These are phyloP conservation scores for Nakazawaea laoshanensis DNA, from an alignment of 805 yeast species.

Conservation along the genomic window DNA sequence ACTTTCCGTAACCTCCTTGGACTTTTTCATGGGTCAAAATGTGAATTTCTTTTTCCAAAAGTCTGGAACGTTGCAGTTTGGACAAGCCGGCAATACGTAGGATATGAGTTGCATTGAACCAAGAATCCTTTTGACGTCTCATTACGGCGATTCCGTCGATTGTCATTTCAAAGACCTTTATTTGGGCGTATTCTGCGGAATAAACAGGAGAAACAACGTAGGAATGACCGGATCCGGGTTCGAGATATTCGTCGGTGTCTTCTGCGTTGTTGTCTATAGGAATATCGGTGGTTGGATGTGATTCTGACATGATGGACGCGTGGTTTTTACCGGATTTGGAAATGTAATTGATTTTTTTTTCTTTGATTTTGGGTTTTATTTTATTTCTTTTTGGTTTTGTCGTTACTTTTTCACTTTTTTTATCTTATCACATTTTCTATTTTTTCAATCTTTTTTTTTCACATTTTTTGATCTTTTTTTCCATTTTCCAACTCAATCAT, in stretches of 20 bases:
- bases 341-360: no score
- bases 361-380: no score
- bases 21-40: conserved; percentile 84
- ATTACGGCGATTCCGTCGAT: conserved; percentile 65
- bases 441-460: neutral
- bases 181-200: conserved; percentile 73
- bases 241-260: conserved; percentile 8
- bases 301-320: no score
- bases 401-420: neutral
- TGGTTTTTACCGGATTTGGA: no score
- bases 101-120: conserved; percentile 94
- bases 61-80: conserved; percentile 87
- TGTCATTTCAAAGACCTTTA: conserved; percentile 74
- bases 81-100: conserved; percentile 90
- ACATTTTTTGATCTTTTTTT: neutral
- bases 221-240: conserved; percentile 3
- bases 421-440: conserved; percentile 10
- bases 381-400: no score
- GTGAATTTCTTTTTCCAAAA: conserved; percentile 90
- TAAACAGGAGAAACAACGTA: conserved; percentile 33
- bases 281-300: no score
- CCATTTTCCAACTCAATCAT: no score
- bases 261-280: no score
- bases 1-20: conserved; percentile 95
- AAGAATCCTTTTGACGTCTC: conserved; percentile 69